Percentiles rank a stretch among this genome's conserved stretches.
phyloP scores from a whole-genome alignment of 768 basidiomycete genomes.

The Auricularia heimuer region DNA sequence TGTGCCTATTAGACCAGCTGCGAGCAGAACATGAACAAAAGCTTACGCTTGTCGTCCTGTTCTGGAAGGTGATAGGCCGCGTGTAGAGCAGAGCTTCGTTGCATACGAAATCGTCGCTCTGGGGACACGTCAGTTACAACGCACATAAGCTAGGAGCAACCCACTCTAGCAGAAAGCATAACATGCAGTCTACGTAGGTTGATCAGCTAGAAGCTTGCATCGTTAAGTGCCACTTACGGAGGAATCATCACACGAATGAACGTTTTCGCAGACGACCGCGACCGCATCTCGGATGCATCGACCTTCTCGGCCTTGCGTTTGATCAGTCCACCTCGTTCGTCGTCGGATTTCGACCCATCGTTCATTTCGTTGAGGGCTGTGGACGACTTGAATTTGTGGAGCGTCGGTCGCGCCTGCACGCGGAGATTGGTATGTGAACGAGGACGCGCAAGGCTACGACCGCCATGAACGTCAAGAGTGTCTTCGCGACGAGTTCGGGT shows the following conservation, averaged over 20 bases:
- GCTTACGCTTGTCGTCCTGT: constrained; percentile 69
- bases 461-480: background rate
- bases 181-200: background rate
- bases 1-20: constrained; percentile 3
- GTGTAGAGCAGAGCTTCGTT: constrained; percentile 72
- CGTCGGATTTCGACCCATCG: background rate
- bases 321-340: background rate
- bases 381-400: background rate
- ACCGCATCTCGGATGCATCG: background rate
- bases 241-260: background rate
- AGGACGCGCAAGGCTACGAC: background rate
- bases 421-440: background rate
- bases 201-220: background rate
- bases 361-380: background rate
- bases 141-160: background rate
- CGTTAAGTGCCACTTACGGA: background rate
- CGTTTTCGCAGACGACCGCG: background rate
- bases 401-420: background rate
- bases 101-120: constrained; percentile 69
- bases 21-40: constrained; percentile 17
- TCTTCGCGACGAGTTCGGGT: background rate
- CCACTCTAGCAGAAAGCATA: background rate
- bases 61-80: constrained; percentile 69
- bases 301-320: background rate
- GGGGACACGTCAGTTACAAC: constrained; percentile 19